Evolutionary conservation across 257 asterid genomes (phyloP).

Genomic region (Primulina tabacum): DNA sequence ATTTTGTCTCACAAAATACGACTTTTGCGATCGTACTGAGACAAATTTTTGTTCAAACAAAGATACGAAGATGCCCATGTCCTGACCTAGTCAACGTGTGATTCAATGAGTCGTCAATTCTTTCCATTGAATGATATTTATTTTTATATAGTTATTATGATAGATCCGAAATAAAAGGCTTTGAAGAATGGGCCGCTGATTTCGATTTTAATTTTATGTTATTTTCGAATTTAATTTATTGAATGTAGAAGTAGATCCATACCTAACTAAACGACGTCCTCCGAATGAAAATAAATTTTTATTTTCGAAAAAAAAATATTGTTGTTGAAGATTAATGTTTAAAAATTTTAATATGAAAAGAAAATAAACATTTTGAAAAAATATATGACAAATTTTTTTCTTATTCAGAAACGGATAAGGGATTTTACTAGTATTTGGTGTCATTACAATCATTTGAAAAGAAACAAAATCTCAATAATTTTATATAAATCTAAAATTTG

Average conservation of each 20-base stretch:
- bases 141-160: neutral
- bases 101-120: constrained; percentile 21
- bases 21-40: too few relatives aligned
- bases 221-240: neutral
- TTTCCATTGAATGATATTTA: constrained; percentile 6
- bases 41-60: too few relatives aligned
- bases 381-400: neutral
- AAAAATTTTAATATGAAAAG: too few relatives aligned
- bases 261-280: too few relatives aligned
- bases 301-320: too few relatives aligned
- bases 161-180: constrained; percentile 38
- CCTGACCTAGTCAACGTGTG: constrained; percentile 40
- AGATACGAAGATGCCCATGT: constrained; percentile 20
- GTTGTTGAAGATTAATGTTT: too few relatives aligned
- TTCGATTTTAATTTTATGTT: neutral
- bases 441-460: too few relatives aligned
- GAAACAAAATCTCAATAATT: too few relatives aligned
- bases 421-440: neutral
- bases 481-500: neutral
- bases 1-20: too few relatives aligned
- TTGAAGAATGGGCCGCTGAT: constrained; percentile 41
- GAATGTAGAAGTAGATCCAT: too few relatives aligned
- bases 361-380: too few relatives aligned
- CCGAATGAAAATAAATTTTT: too few relatives aligned
- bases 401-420: neutral